Percentiles rank a stretch among this genome's conserved stretches.
These are phyloP conservation scores for Uncinocarpus reesii DNA, from an alignment of 2,329 filamentous ascomycete genomes.

Conservation along the genomic window DNA sequence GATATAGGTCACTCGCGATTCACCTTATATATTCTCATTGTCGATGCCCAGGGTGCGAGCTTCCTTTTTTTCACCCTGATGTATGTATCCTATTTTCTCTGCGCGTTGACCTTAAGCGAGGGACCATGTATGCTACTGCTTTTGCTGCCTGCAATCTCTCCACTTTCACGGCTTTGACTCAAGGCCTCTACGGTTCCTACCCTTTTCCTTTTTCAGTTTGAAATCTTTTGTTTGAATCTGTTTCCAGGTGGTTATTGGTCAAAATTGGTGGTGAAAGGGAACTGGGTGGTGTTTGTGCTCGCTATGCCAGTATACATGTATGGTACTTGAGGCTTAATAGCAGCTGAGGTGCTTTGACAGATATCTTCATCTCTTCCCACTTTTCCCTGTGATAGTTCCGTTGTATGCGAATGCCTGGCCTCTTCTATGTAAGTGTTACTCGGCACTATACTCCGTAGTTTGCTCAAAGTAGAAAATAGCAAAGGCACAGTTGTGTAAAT, in stretches of 20 bases:
- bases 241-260: neutral
- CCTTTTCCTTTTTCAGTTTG: neutral
- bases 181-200: neutral
- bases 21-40: no score
- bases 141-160: neutral
- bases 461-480: no score
- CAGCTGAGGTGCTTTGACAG: neutral
- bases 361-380: conserved; percentile 3
- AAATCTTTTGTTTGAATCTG: conserved; percentile 7
- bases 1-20: no score
- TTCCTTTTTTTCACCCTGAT: no score
- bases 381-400: no score
- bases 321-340: neutral
- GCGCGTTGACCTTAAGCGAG: neutral
- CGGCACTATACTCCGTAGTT: no score
- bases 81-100: no score
- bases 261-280: neutral
- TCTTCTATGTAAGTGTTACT: no score
- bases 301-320: neutral
- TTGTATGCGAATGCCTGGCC: no score
- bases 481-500: no score
- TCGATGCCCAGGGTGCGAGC: no score
- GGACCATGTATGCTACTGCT: neutral
- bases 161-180: neutral
- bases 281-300: neutral